Evolutionary conservation across 2,329 filamentous ascomycete species (phyloP), one percentile per base, ranked within the genome.

Genomic region (Alternaria infectoria): DNA sequence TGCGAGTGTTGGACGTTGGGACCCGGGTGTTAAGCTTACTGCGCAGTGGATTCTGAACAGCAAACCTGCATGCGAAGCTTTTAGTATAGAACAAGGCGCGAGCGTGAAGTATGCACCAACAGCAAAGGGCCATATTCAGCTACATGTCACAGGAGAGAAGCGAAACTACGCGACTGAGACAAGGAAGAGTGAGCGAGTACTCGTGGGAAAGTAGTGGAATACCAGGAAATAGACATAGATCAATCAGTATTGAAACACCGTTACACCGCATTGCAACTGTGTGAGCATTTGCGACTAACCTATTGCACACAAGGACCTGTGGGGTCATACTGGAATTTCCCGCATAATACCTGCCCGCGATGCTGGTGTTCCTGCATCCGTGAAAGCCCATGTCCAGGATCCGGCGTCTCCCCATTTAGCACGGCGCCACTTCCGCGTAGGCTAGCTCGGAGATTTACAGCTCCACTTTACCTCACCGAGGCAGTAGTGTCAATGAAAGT

Each of bases 21-120:
- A 81, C 64, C 79, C 79, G 4, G 79, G 79, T 17, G 74, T 81
- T 3, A 63, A 47, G 46, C 67, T 81, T 0, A 64, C 72, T 32
- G 79, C 74, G 43, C 74, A 79, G 61, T 80, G 79, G 78, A 13
- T 72, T 13, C 52, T 79, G 2, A 66, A 78, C 59, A 71, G 75
- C 3, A 71, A 71, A 57, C 59, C 69, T 17, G 49, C 26, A 2
- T 67, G 72, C 13, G 64, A 66, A 17, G 13, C 68, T 1, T 78
- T 79, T 40, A 45, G 17, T 8, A 73, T 78, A 2, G 62, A 69
- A 45, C 72, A 75, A 46, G 71, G 72, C 5, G 54, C 63, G 8
- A 67, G 46, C 6, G 55, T 77, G 2, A 61, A 55, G 11, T 75
- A 69, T 43, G 52, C 17, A 5, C 59, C 62, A 4, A 40, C 55